A percentile compares a stretch with the other conserved stretches of the same genome.
Evolutionary conservation across 2,329 filamentous ascomycete species (phyloP).

Genomic region (Ascocoryne sarcoides): DNA sequence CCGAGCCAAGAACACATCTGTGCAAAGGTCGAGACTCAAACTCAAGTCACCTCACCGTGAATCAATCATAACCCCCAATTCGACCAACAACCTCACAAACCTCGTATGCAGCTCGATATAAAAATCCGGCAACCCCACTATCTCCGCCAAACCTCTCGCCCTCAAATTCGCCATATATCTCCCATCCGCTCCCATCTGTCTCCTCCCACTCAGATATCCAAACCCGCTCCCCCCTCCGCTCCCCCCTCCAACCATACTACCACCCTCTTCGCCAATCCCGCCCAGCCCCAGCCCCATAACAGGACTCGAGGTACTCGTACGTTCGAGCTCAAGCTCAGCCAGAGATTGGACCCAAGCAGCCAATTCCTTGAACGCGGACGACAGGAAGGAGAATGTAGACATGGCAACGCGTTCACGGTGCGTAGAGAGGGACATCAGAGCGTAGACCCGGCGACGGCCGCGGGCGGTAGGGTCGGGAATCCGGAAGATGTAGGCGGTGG

Average conservation of each 20-base stretch:
- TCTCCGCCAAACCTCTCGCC: constrained; percentile 53
- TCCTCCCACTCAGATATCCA: constrained; percentile 24
- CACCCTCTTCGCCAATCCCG: constrained; percentile 13
- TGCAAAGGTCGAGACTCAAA: no score
- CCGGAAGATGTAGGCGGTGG: constrained; percentile 62
- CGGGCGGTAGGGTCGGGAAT: constrained; percentile 60
- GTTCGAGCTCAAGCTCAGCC: constrained; percentile 54
- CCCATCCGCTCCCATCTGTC: constrained; percentile 20
- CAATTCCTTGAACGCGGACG: constrained; percentile 53
- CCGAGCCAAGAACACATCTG: no score
- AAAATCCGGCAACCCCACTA: constrained; percentile 58
- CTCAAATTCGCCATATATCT: constrained; percentile 31
- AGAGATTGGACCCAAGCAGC: constrained; percentile 58
- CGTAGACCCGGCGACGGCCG: constrained; percentile 61
- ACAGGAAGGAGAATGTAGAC: constrained; percentile 56
- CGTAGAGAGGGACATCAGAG: constrained; percentile 56
- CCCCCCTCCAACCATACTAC: not conserved
- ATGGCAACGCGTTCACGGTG: constrained; percentile 57
- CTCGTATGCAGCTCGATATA: constrained; percentile 57
- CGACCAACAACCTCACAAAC: constrained; percentile 54
- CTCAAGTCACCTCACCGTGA: not conserved
- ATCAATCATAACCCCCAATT: constrained; percentile 24
- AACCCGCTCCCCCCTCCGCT: not conserved
- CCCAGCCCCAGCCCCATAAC: constrained; percentile 21
- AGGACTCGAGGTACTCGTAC: constrained; percentile 17